These are phyloP conservation scores for Coprinopsis strossmayeri DNA, from an alignment of 768 basidiomycete genomes.

Conservation along the genomic window DNA sequence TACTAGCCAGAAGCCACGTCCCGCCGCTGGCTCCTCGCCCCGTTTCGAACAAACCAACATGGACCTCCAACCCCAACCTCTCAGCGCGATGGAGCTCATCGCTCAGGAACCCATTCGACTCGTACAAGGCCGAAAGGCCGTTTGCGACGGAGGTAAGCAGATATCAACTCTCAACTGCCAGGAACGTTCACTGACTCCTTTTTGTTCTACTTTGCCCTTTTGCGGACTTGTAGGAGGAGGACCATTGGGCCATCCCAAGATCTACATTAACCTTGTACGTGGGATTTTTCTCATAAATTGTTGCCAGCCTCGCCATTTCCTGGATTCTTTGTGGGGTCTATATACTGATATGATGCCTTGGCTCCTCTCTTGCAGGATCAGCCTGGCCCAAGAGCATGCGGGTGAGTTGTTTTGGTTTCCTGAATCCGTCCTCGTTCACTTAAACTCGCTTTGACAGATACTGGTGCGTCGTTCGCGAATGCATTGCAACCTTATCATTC, in stretches of 20 bases:
- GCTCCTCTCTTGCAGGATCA: conserved; percentile 55
- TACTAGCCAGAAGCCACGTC: conserved; percentile 69
- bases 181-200: background rate
- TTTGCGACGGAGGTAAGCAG: conserved; percentile 90
- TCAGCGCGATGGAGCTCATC: conserved; percentile 89
- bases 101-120: conserved; percentile 79
- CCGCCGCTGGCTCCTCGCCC: conserved; percentile 51
- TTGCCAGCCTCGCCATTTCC: conserved; percentile 2
- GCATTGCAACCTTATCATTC: conserved; percentile 6
- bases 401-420: conserved; percentile 48
- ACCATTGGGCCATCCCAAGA: conserved; percentile 92
- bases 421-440: background rate
- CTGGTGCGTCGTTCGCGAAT: conserved; percentile 23
- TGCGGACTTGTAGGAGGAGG: conserved; percentile 68
- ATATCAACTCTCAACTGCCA: background rate
- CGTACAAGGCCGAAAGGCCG: conserved; percentile 76
- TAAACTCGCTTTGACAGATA: conserved; percentile 21
- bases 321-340: background rate
- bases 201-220: conserved; percentile 3
- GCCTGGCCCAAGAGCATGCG: conserved; percentile 81
- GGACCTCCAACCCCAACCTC: conserved; percentile 82
- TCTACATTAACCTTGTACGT: conserved; percentile 91
- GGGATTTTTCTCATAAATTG: conserved; percentile 6
- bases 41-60: conserved; percentile 91
- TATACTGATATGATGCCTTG: conserved; percentile 2